A percentile compares a stretch with the other conserved stretches of the same genome.
Conservation (phyloP, 2,329 filamentous ascomycete genomes). For the Penicillium aurantiogriseum region DNA sequence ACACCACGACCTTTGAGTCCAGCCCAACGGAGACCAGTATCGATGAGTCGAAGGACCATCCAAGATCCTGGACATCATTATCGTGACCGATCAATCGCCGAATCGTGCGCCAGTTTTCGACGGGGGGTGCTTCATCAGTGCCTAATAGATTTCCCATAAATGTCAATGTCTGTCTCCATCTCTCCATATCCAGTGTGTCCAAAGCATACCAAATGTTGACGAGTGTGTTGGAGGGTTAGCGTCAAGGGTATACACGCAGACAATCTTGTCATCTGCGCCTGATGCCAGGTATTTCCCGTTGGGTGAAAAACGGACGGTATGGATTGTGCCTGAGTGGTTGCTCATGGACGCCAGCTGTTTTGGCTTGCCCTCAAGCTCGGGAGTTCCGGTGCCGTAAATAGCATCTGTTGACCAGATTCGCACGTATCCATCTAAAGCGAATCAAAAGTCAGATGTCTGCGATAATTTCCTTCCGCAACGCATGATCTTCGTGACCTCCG, state of each 20-base stretch:
- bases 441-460: conserved; percentile 12
- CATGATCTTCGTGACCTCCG: neutral
- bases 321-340: conserved; percentile 96
- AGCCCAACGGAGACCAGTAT: conserved; percentile 93
- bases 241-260: conserved; percentile 93
- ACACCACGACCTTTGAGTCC: conserved; percentile 96
- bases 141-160: conserved; percentile 46
- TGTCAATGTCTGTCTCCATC: conserved; percentile 3
- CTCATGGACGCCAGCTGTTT: conserved; percentile 97
- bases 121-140: conserved; percentile 82
- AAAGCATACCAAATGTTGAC: conserved; percentile 70
- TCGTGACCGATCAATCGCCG: conserved; percentile 93
- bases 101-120: conserved; percentile 97
- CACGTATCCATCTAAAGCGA: conserved; percentile 76
- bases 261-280: conserved; percentile 97
- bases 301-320: conserved; percentile 93
- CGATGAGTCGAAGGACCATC: conserved; percentile 94
- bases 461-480: neutral
- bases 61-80: conserved; percentile 96
- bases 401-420: conserved; percentile 97
- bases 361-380: conserved; percentile 69
- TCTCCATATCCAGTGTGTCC: conserved; percentile 1
- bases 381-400: conserved; percentile 75
- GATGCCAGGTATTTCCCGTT: conserved; percentile 95
- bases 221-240: conserved; percentile 72